Base-by-base conservation (phyloP, 768 basidiomycete species). In the Nidula microcarpa region DNA sequence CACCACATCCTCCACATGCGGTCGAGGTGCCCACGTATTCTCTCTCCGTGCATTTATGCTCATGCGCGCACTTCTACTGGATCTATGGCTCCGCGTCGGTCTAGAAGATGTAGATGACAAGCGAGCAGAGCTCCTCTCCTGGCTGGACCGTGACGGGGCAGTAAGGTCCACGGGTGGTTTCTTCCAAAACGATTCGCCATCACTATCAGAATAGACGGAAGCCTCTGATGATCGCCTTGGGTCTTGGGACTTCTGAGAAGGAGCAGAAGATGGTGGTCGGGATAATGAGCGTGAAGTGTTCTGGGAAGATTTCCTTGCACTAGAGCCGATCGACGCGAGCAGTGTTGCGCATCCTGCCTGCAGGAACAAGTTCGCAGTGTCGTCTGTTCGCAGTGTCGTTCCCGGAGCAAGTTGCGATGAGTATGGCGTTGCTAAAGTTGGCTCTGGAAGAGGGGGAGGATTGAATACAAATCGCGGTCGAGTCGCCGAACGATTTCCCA, bases 1-100 rank as follows among this genome's bases (percentile, higher is more conserved):
- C 63, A 89, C 87, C 34, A 97, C 86, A 53, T 87, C 85, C 62
- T 91, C 88, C 2, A 88, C 78, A 47, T 78, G 76, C 6, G 93
- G 93, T 60, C 91, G 84, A 60, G 60, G 65, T 58, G 80, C 82
- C 63, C 47, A 46, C 8, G 13, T n/a, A 14, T 46, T 46, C 45
- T 8, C 23, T n/a, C n/a, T n/a, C n/a, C 45, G 10, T 46, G 37
- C 37, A 8, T 39, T 8, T 39, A 8, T 39, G 37, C n/a, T n/a
- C n/a, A n/a, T n/a, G n/a, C n/a, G n/a, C n/a, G n/a, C n/a, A n/a
- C n/a, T n/a, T n/a, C n/a, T n/a, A n/a, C n/a, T n/a, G n/a, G n/a
- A n/a, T 9, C 37, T 39, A 39, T 9, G 37, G 9, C 37, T 39
- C n/a, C 9, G 9, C 8, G 37, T 39, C 9, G n/a, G 37, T 39